phyloP scores from a whole-genome alignment of 1,284 basidiomycete species.

The Gomphus bonarii region DNA sequence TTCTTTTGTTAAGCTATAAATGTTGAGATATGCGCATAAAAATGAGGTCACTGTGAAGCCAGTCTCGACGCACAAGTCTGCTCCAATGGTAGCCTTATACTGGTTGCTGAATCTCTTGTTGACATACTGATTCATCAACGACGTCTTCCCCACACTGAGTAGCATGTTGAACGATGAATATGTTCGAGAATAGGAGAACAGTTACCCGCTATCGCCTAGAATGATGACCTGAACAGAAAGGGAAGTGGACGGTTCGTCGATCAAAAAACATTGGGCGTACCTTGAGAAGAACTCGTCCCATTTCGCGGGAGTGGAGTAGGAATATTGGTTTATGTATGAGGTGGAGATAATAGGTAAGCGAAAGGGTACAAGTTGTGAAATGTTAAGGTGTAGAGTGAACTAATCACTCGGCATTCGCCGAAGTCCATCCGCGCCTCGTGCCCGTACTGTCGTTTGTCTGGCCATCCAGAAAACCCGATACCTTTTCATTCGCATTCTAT shows the following conservation, averaged over 20 bases:
- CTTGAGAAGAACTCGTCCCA: constrained; percentile 93
- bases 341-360: constrained; percentile 3
- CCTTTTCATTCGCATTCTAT: constrained; percentile 26
- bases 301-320: constrained; percentile 21
- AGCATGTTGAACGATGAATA: constrained; percentile 15
- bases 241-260: not conserved
- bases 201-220: constrained; percentile 93
- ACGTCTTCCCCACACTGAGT: constrained; percentile 94
- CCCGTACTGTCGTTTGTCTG: not conserved
- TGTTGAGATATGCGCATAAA: constrained; percentile 2
- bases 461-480: not conserved
- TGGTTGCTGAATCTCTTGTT: constrained; percentile 99
- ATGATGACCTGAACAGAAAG: constrained; percentile 74
- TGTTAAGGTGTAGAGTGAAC: not conserved
- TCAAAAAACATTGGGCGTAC: constrained; percentile 31
- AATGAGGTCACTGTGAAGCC: constrained; percentile 4
- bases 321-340: not conserved
- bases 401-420: constrained; percentile 2
- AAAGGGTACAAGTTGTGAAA: not conserved
- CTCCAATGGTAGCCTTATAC: constrained; percentile 97
- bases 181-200: not conserved
- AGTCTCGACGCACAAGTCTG: constrained; percentile 62
- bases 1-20: constrained; percentile 86
- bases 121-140: constrained; percentile 99
- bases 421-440: constrained; percentile 6